Evolutionary conservation across 2,329 filamentous ascomycete species (phyloP).

Genomic region (Exophiala sideris): DNA sequence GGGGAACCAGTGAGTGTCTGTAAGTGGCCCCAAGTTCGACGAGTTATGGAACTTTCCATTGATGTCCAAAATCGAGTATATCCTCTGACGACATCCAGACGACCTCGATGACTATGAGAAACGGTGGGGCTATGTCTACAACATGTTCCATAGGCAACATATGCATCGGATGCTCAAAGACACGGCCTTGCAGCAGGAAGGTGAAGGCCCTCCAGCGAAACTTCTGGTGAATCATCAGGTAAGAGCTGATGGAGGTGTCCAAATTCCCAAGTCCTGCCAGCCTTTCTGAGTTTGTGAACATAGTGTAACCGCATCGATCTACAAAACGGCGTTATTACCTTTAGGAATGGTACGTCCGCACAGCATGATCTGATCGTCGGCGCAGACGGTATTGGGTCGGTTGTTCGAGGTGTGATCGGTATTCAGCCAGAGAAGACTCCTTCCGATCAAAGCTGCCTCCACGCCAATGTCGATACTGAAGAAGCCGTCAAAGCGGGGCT

Average conservation of each 20-base stretch:
- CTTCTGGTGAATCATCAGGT: slow-evolving; percentile 57
- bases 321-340: slow-evolving; percentile 48
- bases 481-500: slow-evolving; percentile 60
- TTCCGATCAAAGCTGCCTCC: slow-evolving; percentile 60
- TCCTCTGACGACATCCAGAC: too few species aligned
- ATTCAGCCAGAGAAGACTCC: slow-evolving; percentile 58
- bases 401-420: slow-evolving; percentile 62
- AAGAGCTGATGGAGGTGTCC: slow-evolving; percentile 14
- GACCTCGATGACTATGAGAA: slow-evolving; percentile 63
- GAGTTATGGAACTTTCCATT: too few species aligned
- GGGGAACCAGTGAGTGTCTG: slow-evolving; percentile 62
- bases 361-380: slow-evolving; percentile 61
- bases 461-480: slow-evolving; percentile 61
- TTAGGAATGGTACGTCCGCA: slow-evolving; percentile 50
- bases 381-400: slow-evolving; percentile 66
- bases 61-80: too few species aligned
- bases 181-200: slow-evolving; percentile 51
- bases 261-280: slow-evolving; percentile 1
- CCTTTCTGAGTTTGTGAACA: neutral
- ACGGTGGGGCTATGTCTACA: slow-evolving; percentile 63
- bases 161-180: slow-evolving; percentile 68
- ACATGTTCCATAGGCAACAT: slow-evolving; percentile 67
- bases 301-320: slow-evolving; percentile 54
- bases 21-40: too few species aligned
- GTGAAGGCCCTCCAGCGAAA: slow-evolving; percentile 53